Evolutionary conservation across 345 rosid species (phyloP).

Genomic region (Bruguiera sexangula): DNA sequence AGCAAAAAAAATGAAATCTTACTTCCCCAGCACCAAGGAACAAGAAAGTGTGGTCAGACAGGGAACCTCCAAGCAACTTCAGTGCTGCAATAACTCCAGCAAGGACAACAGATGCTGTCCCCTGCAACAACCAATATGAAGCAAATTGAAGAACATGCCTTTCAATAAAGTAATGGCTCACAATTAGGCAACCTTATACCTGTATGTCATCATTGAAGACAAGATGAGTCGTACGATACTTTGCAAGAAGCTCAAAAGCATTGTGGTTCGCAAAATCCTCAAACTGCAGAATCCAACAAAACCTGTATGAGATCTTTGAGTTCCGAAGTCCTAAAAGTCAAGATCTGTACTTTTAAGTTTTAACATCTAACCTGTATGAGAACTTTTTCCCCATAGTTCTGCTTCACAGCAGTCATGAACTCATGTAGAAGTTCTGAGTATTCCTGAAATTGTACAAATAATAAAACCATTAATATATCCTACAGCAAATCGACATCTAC

Average conservation of each 20-base stretch:
- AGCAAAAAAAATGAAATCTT: constrained; percentile 19
- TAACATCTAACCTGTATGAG: constrained; percentile 58
- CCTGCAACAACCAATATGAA: constrained; percentile 40
- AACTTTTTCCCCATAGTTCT: constrained; percentile 86
- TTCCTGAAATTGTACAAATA: constrained; percentile 42
- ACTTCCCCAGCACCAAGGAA: constrained; percentile 99
- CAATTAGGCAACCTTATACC: constrained; percentile 29
- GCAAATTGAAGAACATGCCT: neutral
- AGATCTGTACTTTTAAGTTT: neutral
- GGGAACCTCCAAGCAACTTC: constrained; percentile 56
- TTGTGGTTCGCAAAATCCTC: constrained; percentile 99
- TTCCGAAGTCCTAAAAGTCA: neutral
- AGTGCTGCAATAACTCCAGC: constrained; percentile 80
- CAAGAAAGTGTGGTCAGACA: constrained; percentile 74
- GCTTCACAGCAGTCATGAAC: constrained; percentile 88
- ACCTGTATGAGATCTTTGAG: neutral
- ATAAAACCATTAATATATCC: neutral
- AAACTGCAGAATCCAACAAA: constrained; percentile 53
- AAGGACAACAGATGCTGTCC: constrained; percentile 91
- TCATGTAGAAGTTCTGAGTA: constrained; percentile 68
- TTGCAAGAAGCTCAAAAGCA: constrained; percentile 77
- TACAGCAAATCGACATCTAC: neutral
- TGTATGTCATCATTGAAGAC: constrained; percentile 96
- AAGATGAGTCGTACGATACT: constrained; percentile 70
- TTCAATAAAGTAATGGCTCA: neutral